Base-by-base conservation (phyloP, 2,329 filamentous ascomycete genomes). In the Rachicladosporium sp. region DNA sequence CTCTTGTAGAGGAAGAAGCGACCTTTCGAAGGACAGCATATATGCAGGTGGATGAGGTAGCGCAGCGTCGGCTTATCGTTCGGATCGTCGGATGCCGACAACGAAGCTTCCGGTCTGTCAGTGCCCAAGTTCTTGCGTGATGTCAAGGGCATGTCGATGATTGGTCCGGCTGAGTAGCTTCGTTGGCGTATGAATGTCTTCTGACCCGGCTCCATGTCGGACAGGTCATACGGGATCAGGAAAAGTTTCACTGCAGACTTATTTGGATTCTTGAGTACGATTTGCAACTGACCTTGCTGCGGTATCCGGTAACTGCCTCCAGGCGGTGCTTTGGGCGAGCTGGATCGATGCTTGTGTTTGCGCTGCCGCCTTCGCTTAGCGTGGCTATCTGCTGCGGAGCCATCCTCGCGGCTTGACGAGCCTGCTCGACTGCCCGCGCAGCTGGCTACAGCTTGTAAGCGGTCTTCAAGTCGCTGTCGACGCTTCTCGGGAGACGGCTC, bases 221-320 rank as follows among this genome's bases (percentile, higher is more conserved):
- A 73, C 1, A 98, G 68, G 56, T 96, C 87, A 51, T 96, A 98
- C 0, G 89, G 91, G 2, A 98, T 77, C 15, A 96, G 70, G 51
- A 96, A 96, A 1, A 98, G 69, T 60, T 98, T 96, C 40, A 96
- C 89, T 1, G 91, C 91, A 3, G 91, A 96, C 58, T 96, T 96
- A 65, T 96, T 94, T 10, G 88, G 89, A 53, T 96, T 98, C 59
- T 96, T 96, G 58, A 98, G 85, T 45, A 98, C 81, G 47, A 98
- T 93, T 53, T 98, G 91, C 10, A 98, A 69, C 60, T 96, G 91
- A 0, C 91, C 91, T 59, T 88, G 82, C 54, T 91, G 80, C 0
- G 91, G 91, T 38, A 98, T 94, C 33, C 91, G 80, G 59, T 96
- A 98, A 54, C 83, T 85, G 29, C 91, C 89, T 6, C 87, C 86